These are phyloP conservation scores for Hagleromyces aurorensis DNA, from an alignment of 805 yeast genomes.

Conservation along the genomic window DNA sequence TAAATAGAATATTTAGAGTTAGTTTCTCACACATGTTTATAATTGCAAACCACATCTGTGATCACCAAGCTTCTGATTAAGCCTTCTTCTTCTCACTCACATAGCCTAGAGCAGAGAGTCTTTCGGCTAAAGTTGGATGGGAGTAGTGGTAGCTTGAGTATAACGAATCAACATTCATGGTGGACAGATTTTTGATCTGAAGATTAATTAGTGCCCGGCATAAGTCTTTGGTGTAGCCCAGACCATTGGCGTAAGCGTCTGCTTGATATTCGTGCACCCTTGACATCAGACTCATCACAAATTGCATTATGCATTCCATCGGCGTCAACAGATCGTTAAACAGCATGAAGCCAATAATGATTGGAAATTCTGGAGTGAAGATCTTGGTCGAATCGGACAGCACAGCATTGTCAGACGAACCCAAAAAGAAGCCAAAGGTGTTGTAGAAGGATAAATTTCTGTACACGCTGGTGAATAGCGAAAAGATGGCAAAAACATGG, in stretches of 20 bases:
- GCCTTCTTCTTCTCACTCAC: slow-evolving; percentile 28
- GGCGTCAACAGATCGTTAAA: slow-evolving; percentile 78
- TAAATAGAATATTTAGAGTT: no score
- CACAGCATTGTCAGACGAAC: slow-evolving; percentile 3
- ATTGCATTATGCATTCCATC: slow-evolving; percentile 58
- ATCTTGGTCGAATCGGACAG: slow-evolving; percentile 13
- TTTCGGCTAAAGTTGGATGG: slow-evolving; percentile 88
- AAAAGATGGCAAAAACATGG: slow-evolving; percentile 57
- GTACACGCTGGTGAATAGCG: slow-evolving; percentile 71
- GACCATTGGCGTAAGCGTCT: slow-evolving; percentile 70
- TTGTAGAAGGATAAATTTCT: slow-evolving; percentile 69
- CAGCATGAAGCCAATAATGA: slow-evolving; percentile 70
- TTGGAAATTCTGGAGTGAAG: slow-evolving; percentile 48
- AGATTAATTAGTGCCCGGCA: slow-evolving; percentile 65
- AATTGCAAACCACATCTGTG: neutral
- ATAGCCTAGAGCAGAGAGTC: slow-evolving; percentile 65
- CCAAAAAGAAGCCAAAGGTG: slow-evolving; percentile 62
- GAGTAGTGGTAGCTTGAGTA: slow-evolving; percentile 84
- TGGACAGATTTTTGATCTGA: slow-evolving; percentile 71
- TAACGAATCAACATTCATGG: slow-evolving; percentile 85
- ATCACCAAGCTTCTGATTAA: slow-evolving; percentile 5
- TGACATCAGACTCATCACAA: slow-evolving; percentile 58
- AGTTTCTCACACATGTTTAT: no score
- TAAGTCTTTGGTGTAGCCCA: slow-evolving; percentile 64
- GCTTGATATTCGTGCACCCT: slow-evolving; percentile 93